phyloP scores from a whole-genome alignment of 306 rosid genomes.

The Clitoria ternatea region DNA sequence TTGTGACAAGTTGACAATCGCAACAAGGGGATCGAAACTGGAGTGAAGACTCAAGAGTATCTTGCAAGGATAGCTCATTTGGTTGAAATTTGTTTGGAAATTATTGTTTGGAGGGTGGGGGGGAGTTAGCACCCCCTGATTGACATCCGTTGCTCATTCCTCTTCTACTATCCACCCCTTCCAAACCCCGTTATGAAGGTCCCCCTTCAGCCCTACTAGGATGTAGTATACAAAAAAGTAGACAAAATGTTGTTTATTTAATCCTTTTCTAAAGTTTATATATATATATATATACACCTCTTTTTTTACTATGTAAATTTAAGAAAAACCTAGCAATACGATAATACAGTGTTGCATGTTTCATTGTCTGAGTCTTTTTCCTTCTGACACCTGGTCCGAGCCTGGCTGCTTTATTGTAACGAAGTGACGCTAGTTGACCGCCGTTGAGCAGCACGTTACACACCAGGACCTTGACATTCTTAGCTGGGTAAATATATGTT shows the following conservation, averaged over 20 bases:
- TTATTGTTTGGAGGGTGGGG: neutral
- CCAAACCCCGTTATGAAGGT: neutral
- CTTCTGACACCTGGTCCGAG: conserved; percentile 3
- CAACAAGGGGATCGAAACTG: neutral
- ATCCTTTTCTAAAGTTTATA: neutral
- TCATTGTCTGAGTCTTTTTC: conserved; percentile 10
- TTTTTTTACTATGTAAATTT: neutral
- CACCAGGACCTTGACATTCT: neutral
- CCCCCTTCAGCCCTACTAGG: neutral
- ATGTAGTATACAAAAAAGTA: neutral
- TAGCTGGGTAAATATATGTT: conserved; percentile 10
- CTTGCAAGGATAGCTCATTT: neutral
- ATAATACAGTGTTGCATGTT: neutral
- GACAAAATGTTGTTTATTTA: neutral
- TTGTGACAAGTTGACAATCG: neutral
- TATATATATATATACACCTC: neutral
- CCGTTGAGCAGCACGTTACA: neutral
- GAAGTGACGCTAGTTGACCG: neutral
- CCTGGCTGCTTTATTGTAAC: conserved; percentile 1
- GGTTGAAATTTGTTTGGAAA: neutral
- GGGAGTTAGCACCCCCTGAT: neutral
- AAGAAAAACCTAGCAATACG: neutral
- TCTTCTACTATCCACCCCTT: neutral
- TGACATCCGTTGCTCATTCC: neutral
- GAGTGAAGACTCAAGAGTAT: no score